phyloP scores from a whole-genome alignment of 2,329 filamentous ascomycete species.

The Aspergillus transmontanensis region DNA sequence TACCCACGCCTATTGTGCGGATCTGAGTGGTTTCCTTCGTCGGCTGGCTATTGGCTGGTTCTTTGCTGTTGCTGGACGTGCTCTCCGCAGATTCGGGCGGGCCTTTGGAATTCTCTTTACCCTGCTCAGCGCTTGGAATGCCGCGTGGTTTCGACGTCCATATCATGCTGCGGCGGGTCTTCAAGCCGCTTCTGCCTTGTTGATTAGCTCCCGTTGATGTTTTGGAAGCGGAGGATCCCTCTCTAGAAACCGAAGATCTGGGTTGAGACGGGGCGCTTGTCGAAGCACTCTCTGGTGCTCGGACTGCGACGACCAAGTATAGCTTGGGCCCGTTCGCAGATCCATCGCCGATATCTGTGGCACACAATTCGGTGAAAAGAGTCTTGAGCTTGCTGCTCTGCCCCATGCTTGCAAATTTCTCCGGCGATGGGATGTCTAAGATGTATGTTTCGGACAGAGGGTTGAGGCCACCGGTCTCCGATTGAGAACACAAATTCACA shows the following conservation, averaged over 20 bases:
- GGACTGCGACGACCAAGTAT: conserved; percentile 81
- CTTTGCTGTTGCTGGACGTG: conserved; percentile 32
- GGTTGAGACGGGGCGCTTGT: conserved; percentile 25
- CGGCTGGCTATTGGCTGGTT: conserved; percentile 25
- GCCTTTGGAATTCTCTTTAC: conserved; percentile 29
- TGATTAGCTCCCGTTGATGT: conserved; percentile 30
- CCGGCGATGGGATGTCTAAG: conserved; percentile 74
- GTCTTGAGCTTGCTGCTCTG: conserved; percentile 74
- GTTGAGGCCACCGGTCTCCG: conserved; percentile 62
- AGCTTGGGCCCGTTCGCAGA: conserved; percentile 68
- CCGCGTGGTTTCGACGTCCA: conserved; percentile 42
- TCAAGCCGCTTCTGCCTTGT: conserved; percentile 39
- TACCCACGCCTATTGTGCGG: conserved; percentile 74
- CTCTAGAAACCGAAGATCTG: conserved; percentile 38
- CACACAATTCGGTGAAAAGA: conserved; percentile 82
- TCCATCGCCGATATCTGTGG: conserved; percentile 70
- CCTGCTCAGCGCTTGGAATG: conserved; percentile 32
- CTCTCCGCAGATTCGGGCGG: conserved; percentile 37
- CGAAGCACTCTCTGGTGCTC: conserved; percentile 58
- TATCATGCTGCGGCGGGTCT: conserved; percentile 48
- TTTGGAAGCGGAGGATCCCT: conserved; percentile 32
- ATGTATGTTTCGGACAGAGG: conserved; percentile 82
- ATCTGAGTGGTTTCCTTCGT: conserved; percentile 52
- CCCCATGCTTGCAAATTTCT: conserved; percentile 66
- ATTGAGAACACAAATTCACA: conserved; percentile 75